Evolutionary conservation across 2,329 filamentous ascomycete species (phyloP), one percentile per base, ranked within the genome.

Genomic region (Aspergillus niger): DNA sequence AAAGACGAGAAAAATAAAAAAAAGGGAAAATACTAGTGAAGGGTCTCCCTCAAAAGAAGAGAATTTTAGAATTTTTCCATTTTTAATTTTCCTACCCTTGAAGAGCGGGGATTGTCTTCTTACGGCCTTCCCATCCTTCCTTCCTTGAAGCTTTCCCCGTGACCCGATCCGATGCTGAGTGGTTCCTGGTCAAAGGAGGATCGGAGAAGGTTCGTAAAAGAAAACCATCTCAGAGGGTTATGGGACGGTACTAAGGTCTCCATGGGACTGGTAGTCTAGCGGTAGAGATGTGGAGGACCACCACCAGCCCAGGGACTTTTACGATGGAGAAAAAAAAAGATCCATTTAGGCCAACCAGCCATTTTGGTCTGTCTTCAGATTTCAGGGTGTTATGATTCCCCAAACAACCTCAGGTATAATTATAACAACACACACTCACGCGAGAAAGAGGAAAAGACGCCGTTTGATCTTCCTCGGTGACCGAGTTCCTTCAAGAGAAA

Each of bases 281-380:
- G 63, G 63, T 63, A 63, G 58, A 59, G 63, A 58, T 65, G 58
- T 65, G 63, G 63, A 65, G 61, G 63, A 32, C 47, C 26, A 63
- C 30, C 24, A 30, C 44, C 55, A 57, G 36, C 48, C 59, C 26
- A 58, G 47, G 55, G 44, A 59, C 44, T 48, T 49, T 52, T 22
- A 55, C 36, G 51, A 58, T 44, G 44, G 52, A 60, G 43, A 26
- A 22, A 38, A 20, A 20, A 20, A 44, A 39, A 44, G 43, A 55
- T 47, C 53, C 26, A 55, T 3, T 30, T 55, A 53, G 28, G 49
- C 51, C 55, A 63, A 63, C 43, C 59, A 57, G 50, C 57, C 57
- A 54, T 59, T 26, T 36, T 36, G 32, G 32, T 36, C 32, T 48
- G 30, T 17, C 26, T 50, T 50, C 47, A 30, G 26, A 50, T 50